Percentiles rank a stretch among this genome's conserved stretches.
These are phyloP conservation scores for Suillus sp. DNA, from an alignment of 768 basidiomycete genomes.

Conservation along the genomic window DNA sequence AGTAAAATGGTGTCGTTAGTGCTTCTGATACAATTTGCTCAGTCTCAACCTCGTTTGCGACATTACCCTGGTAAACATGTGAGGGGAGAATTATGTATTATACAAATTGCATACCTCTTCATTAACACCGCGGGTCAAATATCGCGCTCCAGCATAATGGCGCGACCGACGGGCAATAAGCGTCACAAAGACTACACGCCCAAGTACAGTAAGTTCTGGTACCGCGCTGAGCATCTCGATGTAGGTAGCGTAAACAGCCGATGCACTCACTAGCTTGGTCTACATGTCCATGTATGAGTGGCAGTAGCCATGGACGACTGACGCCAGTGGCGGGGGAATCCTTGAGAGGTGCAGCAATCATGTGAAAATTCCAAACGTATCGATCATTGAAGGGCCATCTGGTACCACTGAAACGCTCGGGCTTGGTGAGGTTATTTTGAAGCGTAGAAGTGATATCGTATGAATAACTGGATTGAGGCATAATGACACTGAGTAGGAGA, in stretches of 20 bases:
- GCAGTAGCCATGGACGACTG: conserved; percentile 82
- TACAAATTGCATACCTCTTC: conserved; percentile 60
- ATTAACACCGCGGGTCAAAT: conserved; percentile 92
- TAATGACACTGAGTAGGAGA: conserved; percentile 7
- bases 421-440: conserved; percentile 83
- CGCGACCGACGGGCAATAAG: conserved; percentile 94
- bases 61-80: conserved; percentile 72
- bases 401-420: conserved; percentile 43
- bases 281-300: conserved; percentile 93
- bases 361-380: conserved; percentile 94
- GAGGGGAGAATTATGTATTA: not conserved
- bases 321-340: conserved; percentile 38
- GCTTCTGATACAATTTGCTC: conserved; percentile 97
- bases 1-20: conserved; percentile 86
- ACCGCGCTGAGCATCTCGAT: not conserved
- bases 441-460: conserved; percentile 97
- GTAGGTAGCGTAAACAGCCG: not conserved
- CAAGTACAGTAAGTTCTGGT: conserved; percentile 86
- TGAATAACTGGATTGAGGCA: conserved; percentile 66
- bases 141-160: conserved; percentile 94
- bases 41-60: conserved; percentile 98
- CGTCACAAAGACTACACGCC: conserved; percentile 88
- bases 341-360: conserved; percentile 71
- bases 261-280: conserved; percentile 92
- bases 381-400: conserved; percentile 80